A percentile compares a stretch with the other conserved stretches of the same genome.
phyloP scores from a whole-genome alignment of 2,329 filamentous ascomycete genomes.

The Thelonectria rubi region DNA sequence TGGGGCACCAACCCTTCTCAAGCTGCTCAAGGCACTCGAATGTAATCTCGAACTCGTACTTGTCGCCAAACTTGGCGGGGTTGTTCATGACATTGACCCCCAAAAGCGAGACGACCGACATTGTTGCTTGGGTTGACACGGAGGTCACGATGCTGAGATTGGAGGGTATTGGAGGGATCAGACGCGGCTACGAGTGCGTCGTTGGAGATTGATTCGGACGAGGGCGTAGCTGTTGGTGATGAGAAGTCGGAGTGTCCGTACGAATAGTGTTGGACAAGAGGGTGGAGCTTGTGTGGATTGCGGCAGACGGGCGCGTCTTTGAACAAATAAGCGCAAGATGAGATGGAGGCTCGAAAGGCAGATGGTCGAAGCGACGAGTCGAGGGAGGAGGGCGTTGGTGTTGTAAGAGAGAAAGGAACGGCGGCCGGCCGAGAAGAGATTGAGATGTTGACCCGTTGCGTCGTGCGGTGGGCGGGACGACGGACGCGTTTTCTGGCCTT shows the following conservation, averaged over 20 bases:
- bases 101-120: conserved; percentile 96
- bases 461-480: conserved; percentile 22
- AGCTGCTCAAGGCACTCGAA: conserved; percentile 97
- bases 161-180: conserved; percentile 1
- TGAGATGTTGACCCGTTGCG: conserved; percentile 23
- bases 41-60: conserved; percentile 98
- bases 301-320: conserved; percentile 6
- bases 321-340: neutral
- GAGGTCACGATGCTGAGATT: neutral
- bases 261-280: conserved; percentile 13
- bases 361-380: conserved; percentile 2
- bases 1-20: conserved; percentile 75
- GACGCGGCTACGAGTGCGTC: conserved; percentile 3
- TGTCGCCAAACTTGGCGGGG: conserved; percentile 89
- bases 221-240: conserved; percentile 13
- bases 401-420: conserved; percentile 18
- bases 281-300: conserved; percentile 24
- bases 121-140: conserved; percentile 51
- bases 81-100: conserved; percentile 98
- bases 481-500: conserved; percentile 26
- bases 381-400: conserved; percentile 12
- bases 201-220: conserved; percentile 21
- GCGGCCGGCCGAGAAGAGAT: conserved; percentile 19
- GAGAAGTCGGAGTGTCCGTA: conserved; percentile 9
- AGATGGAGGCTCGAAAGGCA: neutral